Base-by-base conservation (phyloP, 139 green algal species). In the Chlorella sorokiniana region DNA sequence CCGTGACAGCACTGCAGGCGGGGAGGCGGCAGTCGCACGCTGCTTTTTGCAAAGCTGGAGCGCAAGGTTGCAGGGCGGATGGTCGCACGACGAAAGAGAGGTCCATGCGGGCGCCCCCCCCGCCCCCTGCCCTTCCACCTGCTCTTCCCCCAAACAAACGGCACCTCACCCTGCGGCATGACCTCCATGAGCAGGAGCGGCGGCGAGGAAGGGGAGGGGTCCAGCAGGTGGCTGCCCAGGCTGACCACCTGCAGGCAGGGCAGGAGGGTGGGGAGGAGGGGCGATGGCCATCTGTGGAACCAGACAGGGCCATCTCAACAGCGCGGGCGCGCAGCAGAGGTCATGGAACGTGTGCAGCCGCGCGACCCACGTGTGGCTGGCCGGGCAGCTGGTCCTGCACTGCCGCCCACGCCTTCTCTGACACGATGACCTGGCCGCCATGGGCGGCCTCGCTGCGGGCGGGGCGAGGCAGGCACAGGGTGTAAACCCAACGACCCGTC, bases 341-440 rank as follows among this genome's bases (percentile, higher is more conserved):
- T n/a, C n/a, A n/a, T n/a, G n/a, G n/a, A n/a, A n/a, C n/a, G n/a
- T n/a, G n/a, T n/a, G n/a, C n/a, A n/a, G n/a, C n/a, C n/a, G n/a
- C n/a, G 16, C 6, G n/a, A 38, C 69, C 16, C 69, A 82, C 86
- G 65, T 89, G 83, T 4, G 81, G 78, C 29, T 83, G 64, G 29
- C 82, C 86, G 14, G 90, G 89, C 44, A 93, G 77, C 74, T 86
- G 74, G 78, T 93, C 83, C 81, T 95, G 92, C 38, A 96, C 88
- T 31, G 76, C 70, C 20, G 88, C 81, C 94, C 94, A 97, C 4
- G 94, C 92, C 56, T 77, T 52, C 76, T 94, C 90, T 40, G 77
- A 93, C 16, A 97, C 76, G 42, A 97, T 84, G 27, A 96, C 91
- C 69, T 95, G 91, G 29, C 78, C 78, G 45, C 78, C 78, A 18